Percentiles rank a stretch among this genome's conserved stretches.
phyloP scores from a whole-genome alignment of 2,329 filamentous ascomycete genomes.

The Myriosclerotinia duriaeana region DNA sequence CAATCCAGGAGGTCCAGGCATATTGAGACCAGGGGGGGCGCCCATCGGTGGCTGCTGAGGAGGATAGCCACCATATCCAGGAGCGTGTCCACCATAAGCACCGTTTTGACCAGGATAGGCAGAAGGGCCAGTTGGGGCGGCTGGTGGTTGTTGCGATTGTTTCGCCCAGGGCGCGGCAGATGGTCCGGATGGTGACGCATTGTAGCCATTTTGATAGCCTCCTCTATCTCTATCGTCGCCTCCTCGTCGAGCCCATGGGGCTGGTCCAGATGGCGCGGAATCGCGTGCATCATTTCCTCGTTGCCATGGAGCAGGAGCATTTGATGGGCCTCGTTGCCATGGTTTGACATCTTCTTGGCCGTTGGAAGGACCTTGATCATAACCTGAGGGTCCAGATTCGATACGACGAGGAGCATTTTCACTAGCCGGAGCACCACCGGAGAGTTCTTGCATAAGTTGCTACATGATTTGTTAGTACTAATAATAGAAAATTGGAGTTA shows the following conservation, averaged over 20 bases:
- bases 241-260: constrained; percentile 64
- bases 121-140: constrained; percentile 34
- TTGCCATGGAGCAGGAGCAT: constrained; percentile 79
- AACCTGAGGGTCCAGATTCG: constrained; percentile 71
- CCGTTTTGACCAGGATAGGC: constrained; percentile 48
- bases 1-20: constrained; percentile 47
- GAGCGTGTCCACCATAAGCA: constrained; percentile 55
- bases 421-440: constrained; percentile 63
- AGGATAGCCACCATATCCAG: constrained; percentile 41
- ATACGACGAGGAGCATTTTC: constrained; percentile 72
- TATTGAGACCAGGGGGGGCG: constrained; percentile 42
- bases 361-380: constrained; percentile 49
- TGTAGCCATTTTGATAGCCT: constrained; percentile 49
- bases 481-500: not conserved
- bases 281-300: constrained; percentile 44
- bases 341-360: constrained; percentile 65
- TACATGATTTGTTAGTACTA: constrained; percentile 47
- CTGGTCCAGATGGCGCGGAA: constrained; percentile 45
- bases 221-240: constrained; percentile 45
- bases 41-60: constrained; percentile 47
- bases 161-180: constrained; percentile 44
- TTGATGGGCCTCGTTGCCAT: constrained; percentile 84
- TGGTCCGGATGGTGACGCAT: constrained; percentile 54
- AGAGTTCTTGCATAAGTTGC: constrained; percentile 98
- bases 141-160: constrained; percentile 43